Evolutionary conservation across 192 early-diverging fungal species (phyloP).

Genomic region (Chytriomyces sp.): DNA sequence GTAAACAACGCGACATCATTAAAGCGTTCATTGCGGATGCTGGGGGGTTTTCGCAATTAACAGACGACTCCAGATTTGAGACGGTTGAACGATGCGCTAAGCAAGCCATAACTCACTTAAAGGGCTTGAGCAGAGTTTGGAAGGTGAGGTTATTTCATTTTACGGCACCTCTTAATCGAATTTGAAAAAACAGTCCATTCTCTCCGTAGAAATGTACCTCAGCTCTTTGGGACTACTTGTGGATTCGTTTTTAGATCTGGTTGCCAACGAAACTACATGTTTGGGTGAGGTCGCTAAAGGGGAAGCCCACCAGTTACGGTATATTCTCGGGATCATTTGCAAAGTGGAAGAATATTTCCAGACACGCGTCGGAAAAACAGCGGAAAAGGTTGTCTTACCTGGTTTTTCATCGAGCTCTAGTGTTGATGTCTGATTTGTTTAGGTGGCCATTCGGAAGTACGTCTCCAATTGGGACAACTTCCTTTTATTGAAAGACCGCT

Average conservation of each 20-base stretch:
- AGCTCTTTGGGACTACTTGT: constrained; percentile 39
- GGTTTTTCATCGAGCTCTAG: neutral
- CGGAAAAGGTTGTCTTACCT: constrained; percentile 16
- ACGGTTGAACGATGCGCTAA: constrained; percentile 55
- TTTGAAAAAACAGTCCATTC: constrained; percentile 32
- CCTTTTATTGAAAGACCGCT: too few species aligned
- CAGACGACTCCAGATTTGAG: constrained; percentile 50
- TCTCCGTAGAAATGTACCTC: constrained; percentile 36
- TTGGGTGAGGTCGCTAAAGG: neutral
- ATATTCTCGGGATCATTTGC: constrained; percentile 32
- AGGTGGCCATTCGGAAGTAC: constrained; percentile 25
- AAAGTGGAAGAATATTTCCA: constrained; percentile 34
- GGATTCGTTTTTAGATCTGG: constrained; percentile 26
- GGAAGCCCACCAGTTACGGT: constrained; percentile 41
- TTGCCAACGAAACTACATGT: constrained; percentile 23
- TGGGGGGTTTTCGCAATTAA: constrained; percentile 33
- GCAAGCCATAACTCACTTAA: constrained; percentile 50
- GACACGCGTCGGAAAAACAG: constrained; percentile 2
- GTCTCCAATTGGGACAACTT: constrained; percentile 17
- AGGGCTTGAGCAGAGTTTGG: constrained; percentile 54
- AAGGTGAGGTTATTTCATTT: constrained; percentile 45
- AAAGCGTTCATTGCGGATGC: constrained; percentile 47
- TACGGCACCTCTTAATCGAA: neutral
- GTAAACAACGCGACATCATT: constrained; percentile 56
- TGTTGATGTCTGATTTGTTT: neutral